Conservation (phyloP, 2,329 filamentous ascomycete species). For the Penicillium sp. region DNA sequence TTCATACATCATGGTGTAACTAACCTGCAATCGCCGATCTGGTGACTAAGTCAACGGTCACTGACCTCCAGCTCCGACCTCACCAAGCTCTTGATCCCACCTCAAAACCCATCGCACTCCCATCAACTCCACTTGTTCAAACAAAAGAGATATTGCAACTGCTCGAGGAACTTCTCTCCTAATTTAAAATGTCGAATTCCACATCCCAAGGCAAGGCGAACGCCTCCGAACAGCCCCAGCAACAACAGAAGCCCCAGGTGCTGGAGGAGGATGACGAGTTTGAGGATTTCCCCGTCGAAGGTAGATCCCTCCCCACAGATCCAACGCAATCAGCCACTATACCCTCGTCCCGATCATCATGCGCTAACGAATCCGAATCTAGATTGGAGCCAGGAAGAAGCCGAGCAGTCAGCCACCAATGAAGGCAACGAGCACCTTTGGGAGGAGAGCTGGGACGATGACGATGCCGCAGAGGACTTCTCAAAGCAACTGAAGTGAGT, state of each 20-base stretch:
- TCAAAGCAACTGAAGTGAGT: slow-evolving; percentile 87
- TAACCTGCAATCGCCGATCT: slow-evolving; percentile 3
- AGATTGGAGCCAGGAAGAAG: slow-evolving; percentile 95
- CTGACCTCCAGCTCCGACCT: slow-evolving; percentile 8
- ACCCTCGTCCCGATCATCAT: background rate
- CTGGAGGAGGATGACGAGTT: slow-evolving; percentile 99
- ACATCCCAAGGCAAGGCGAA: slow-evolving; percentile 38
- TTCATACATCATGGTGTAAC: background rate
- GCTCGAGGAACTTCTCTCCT: background rate
- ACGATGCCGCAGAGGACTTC: slow-evolving; percentile 96
- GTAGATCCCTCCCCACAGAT: slow-evolving; percentile 47
- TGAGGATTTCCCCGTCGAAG: slow-evolving; percentile 96
- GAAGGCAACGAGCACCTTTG: slow-evolving; percentile 79
- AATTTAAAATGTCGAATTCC: slow-evolving; percentile 48
- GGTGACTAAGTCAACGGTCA: slow-evolving; percentile 15
- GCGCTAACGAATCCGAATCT: slow-evolving; percentile 9
- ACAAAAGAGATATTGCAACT: background rate
- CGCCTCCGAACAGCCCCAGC: slow-evolving; percentile 48
- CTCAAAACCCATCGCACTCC: background rate
- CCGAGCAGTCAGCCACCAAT: slow-evolving; percentile 62
- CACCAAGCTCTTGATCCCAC: slow-evolving; percentile 4
- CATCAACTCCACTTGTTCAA: background rate
- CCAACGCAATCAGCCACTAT: background rate
- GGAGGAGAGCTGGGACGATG: slow-evolving; percentile 99
- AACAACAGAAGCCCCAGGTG: slow-evolving; percentile 64